phyloP scores from a whole-genome alignment of 768 basidiomycete species.

The Pleurotus djamor region DNA sequence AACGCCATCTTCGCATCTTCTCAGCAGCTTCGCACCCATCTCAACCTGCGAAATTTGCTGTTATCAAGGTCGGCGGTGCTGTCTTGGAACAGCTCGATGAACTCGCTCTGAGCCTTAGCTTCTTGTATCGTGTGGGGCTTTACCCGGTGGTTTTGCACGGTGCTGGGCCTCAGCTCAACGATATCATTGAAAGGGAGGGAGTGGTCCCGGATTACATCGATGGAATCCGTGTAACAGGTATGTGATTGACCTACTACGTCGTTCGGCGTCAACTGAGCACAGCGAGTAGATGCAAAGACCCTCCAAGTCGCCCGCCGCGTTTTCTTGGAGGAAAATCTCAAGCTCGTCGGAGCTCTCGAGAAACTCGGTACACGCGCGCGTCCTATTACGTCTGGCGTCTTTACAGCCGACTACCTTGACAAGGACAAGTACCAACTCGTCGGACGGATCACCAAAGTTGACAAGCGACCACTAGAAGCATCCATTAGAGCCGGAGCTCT shows the following conservation, averaged over 20 bases:
- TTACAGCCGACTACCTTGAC: slow-evolving; percentile 96
- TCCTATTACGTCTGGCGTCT: slow-evolving; percentile 97
- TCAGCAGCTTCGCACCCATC: slow-evolving; percentile 89
- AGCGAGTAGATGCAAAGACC: slow-evolving; percentile 78
- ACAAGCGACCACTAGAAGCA: slow-evolving; percentile 96
- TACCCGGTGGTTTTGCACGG: slow-evolving; percentile 98
- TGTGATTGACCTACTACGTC: slow-evolving; percentile 19
- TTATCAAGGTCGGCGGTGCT: slow-evolving; percentile 97
- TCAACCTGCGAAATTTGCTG: slow-evolving; percentile 92
- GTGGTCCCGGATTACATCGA: slow-evolving; percentile 96
- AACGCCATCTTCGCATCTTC: slow-evolving; percentile 97
- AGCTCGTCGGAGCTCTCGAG: slow-evolving; percentile 91
- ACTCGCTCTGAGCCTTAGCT: slow-evolving; percentile 92
- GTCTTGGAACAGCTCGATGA: slow-evolving; percentile 92
- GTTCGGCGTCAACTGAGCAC: background rate
- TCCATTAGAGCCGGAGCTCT: slow-evolving; percentile 95
- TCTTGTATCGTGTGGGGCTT: slow-evolving; percentile 95
- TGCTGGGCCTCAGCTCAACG: slow-evolving; percentile 93
- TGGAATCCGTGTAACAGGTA: slow-evolving; percentile 95
- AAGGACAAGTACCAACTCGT: slow-evolving; percentile 93
- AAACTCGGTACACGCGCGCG: slow-evolving; percentile 94
- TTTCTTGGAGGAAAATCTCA: slow-evolving; percentile 96
- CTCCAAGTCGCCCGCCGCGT: slow-evolving; percentile 93
- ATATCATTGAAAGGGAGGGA: slow-evolving; percentile 89
- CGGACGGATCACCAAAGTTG: slow-evolving; percentile 91